A percentile compares a stretch with the other conserved stretches of the same genome.
phyloP scores from a whole-genome alignment of 805 yeast species.

The Kazachstania kunashirensis region DNA sequence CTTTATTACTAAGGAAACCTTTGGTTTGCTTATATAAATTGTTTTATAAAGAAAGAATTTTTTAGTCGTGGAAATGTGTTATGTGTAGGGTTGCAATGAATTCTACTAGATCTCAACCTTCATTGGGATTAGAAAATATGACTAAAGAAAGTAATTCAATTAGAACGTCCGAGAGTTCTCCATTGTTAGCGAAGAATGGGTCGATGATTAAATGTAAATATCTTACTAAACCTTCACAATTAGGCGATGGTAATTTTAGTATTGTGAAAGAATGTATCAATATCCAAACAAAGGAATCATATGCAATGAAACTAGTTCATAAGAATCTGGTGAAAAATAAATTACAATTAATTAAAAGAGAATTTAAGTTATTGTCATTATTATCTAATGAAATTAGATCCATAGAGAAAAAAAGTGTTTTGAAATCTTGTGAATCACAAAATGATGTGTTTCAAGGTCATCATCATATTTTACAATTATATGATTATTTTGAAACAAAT shows the following conservation, averaged over 20 bases:
- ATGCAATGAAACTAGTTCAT: slow-evolving; percentile 38
- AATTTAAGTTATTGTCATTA: slow-evolving; percentile 41
- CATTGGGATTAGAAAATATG: too few species aligned
- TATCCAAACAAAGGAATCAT: slow-evolving; percentile 32
- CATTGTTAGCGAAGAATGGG: slow-evolving; percentile 6
- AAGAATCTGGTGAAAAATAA: slow-evolving; percentile 24
- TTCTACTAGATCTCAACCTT: background rate
- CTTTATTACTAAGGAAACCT: too few species aligned
- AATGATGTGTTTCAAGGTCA: slow-evolving; percentile 27
- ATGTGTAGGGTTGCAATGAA: background rate
- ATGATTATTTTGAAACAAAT: slow-evolving; percentile 63
- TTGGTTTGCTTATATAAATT: too few species aligned
- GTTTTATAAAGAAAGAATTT: too few species aligned
- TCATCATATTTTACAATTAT: slow-evolving; percentile 47
- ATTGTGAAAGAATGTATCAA: slow-evolving; percentile 42
- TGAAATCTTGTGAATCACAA: background rate
- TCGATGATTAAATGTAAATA: slow-evolving; percentile 24
- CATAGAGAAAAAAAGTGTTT: slow-evolving; percentile 24
- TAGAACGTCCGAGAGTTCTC: slow-evolving; percentile 5
- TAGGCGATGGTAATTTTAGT: slow-evolving; percentile 43
- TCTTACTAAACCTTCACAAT: slow-evolving; percentile 17
- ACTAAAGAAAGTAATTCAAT: too few species aligned
- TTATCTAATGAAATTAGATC: slow-evolving; percentile 18
- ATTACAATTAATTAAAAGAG: slow-evolving; percentile 43
- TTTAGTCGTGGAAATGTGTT: too few species aligned